Percentiles rank a stretch among this genome's conserved stretches.
phyloP scores from a whole-genome alignment of 2,329 filamentous ascomycete species.

The Dryadomyces quercus-mongolicae region DNA sequence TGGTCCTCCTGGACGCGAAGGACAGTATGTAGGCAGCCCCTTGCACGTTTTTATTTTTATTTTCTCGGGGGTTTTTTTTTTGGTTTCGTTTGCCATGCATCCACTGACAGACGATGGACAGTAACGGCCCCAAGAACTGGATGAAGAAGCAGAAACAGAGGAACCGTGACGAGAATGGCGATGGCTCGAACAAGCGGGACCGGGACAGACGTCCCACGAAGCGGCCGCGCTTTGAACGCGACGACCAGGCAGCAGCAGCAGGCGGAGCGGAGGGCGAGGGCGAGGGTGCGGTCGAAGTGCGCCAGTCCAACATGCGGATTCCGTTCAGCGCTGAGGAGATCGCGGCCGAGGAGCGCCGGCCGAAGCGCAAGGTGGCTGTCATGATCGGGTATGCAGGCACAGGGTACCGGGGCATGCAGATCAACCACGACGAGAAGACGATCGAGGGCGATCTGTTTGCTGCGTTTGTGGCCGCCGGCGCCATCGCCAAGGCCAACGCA shows the following conservation, averaged over 20 bases:
- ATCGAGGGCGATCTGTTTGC: conserved; percentile 93
- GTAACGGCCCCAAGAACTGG: neutral
- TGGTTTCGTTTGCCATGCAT: neutral
- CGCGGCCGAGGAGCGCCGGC: conserved; percentile 65
- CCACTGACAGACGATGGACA: neutral
- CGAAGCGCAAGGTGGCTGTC: conserved; percentile 94
- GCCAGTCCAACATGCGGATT: conserved; percentile 42
- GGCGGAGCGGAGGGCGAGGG: neutral
- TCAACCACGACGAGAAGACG: conserved; percentile 71
- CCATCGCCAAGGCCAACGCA: conserved; percentile 93
- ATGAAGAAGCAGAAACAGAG: conserved; percentile 1
- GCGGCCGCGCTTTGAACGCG: conserved; percentile 1
- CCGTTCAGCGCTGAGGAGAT: conserved; percentile 67
- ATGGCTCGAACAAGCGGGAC: neutral
- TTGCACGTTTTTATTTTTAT: neutral
- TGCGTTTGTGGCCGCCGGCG: conserved; percentile 80
- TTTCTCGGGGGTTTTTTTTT: no score
- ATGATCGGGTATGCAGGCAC: conserved; percentile 92
- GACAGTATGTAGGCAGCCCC: conserved; percentile 3
- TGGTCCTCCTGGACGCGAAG: neutral
- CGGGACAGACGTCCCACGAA: conserved; percentile 1
- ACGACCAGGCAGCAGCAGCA: neutral
- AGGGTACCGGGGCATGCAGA: conserved; percentile 95
- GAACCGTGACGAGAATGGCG: neutral
- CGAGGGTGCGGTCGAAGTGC: conserved; percentile 22